phyloP scores from a whole-genome alignment of 2,329 filamentous ascomycete genomes.

The Ceratocystiopsis minuta region DNA sequence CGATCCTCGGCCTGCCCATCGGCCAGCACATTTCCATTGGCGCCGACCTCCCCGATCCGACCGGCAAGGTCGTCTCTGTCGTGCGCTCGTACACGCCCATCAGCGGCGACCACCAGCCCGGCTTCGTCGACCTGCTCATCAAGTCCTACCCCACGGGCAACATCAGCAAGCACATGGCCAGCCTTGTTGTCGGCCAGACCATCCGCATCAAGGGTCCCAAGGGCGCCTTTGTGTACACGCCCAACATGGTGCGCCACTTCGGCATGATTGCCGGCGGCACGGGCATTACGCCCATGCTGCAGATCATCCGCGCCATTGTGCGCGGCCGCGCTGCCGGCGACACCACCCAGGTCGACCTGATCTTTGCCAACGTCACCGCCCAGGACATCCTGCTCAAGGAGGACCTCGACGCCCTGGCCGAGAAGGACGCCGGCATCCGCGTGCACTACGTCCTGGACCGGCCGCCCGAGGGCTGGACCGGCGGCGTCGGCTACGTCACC shows the following conservation, averaged over 20 bases:
- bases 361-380: slow-evolving; percentile 89
- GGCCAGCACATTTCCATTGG: slow-evolving; percentile 97
- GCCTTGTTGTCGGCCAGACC: slow-evolving; percentile 62
- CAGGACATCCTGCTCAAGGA: slow-evolving; percentile 90
- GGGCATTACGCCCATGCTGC: slow-evolving; percentile 96
- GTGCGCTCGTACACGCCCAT: slow-evolving; percentile 87
- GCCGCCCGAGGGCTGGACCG: slow-evolving; percentile 78
- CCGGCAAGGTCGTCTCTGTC: slow-evolving; percentile 64
- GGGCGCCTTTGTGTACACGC: slow-evolving; percentile 92
- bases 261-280: slow-evolving; percentile 97
- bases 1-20: slow-evolving; percentile 89
- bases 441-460: slow-evolving; percentile 95
- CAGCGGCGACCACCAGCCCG: slow-evolving; percentile 72
- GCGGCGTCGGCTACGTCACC: slow-evolving; percentile 88
- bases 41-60: slow-evolving; percentile 47
- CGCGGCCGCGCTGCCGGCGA: slow-evolving; percentile 64
- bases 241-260: slow-evolving; percentile 91
- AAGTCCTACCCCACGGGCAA: slow-evolving; percentile 97
- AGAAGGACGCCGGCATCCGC: slow-evolving; percentile 63
- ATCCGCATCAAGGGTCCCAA: slow-evolving; percentile 91
- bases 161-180: slow-evolving; percentile 85
- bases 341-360: slow-evolving; percentile 76
- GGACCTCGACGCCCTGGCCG: slow-evolving; percentile 64
- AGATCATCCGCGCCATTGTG: slow-evolving; percentile 81
- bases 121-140: slow-evolving; percentile 90